These are phyloP conservation scores for Geranium rotundifolium DNA, from an alignment of 345 rosid genomes.

Conservation along the genomic window DNA sequence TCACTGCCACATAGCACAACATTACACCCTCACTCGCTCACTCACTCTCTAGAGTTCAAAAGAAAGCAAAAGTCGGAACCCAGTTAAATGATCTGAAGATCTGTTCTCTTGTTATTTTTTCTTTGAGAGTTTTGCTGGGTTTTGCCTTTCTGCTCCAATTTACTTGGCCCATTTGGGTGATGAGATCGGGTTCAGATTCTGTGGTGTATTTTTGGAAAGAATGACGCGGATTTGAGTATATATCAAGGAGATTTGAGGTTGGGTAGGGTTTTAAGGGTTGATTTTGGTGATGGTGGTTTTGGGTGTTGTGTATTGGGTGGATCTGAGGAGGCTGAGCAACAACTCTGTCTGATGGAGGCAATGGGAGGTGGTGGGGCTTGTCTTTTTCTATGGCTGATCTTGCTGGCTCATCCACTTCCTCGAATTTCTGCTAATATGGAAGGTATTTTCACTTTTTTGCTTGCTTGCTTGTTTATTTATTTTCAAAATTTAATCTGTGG, in stretches of 20 bases:
- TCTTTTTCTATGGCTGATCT: slow-evolving; percentile 41
- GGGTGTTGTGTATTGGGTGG: slow-evolving; percentile 47
- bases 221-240: neutral
- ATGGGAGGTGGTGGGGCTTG: slow-evolving; percentile 28
- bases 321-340: slow-evolving; percentile 34
- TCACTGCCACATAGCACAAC: neutral
- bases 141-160: neutral
- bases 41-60: neutral
- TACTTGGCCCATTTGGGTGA: neutral
- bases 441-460: slow-evolving; percentile 28
- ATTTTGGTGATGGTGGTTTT: slow-evolving; percentile 21
- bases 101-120: too few species aligned
- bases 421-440: slow-evolving; percentile 62
- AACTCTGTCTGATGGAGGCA: slow-evolving; percentile 24
- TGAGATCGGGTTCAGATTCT: neutral
- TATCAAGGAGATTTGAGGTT: slow-evolving; percentile 11
- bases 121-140: neutral
- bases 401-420: slow-evolving; percentile 36
- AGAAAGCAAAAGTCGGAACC: neutral
- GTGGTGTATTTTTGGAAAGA: neutral
- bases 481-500: neutral
- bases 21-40: neutral
- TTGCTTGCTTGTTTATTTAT: neutral
- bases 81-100: neutral
- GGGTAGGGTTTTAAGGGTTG: slow-evolving; percentile 9